phyloP scores from a whole-genome alignment of 1,284 basidiomycete genomes.

The Coniferiporia sulphurascens region DNA sequence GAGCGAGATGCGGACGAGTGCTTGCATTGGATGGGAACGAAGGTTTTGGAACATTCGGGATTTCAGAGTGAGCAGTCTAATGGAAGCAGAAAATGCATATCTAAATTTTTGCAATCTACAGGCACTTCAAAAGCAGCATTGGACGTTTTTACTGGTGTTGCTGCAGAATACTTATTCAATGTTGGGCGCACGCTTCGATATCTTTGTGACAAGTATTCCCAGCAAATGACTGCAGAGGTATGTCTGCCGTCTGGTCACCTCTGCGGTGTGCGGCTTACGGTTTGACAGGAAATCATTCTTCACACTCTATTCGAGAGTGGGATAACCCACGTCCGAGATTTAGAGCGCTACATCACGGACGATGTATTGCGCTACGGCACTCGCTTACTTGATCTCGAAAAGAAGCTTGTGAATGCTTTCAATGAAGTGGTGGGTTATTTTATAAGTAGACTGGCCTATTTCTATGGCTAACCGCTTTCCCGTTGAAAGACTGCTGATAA shows the following conservation, averaged over 20 bases:
- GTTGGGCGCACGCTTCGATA: constrained; percentile 84
- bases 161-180: constrained; percentile 79
- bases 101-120: constrained; percentile 23
- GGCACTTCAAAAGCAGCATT: constrained; percentile 67
- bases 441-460: not conserved
- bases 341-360: constrained; percentile 86
- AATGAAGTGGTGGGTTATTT: constrained; percentile 59
- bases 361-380: constrained; percentile 82
- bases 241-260: constrained; percentile 22
- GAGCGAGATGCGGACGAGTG: constrained; percentile 54
- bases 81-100: not conserved
- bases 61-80: constrained; percentile 69
- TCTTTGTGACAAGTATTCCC: constrained; percentile 75
- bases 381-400: constrained; percentile 75
- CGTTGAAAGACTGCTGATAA: constrained; percentile 49
- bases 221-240: constrained; percentile 80
- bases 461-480: constrained; percentile 9
- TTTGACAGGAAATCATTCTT: constrained; percentile 78
- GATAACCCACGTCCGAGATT: constrained; percentile 64
- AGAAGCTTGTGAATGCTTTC: constrained; percentile 81
- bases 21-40: constrained; percentile 64
- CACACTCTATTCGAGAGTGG: constrained; percentile 89
- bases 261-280: constrained; percentile 6
- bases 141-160: constrained; percentile 77
- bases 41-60: constrained; percentile 80